Percentiles rank a stretch among this genome's conserved stretches.
phyloP scores from a whole-genome alignment of 1,284 basidiomycete species.

The Erythrobasidium hasegawianum region DNA sequence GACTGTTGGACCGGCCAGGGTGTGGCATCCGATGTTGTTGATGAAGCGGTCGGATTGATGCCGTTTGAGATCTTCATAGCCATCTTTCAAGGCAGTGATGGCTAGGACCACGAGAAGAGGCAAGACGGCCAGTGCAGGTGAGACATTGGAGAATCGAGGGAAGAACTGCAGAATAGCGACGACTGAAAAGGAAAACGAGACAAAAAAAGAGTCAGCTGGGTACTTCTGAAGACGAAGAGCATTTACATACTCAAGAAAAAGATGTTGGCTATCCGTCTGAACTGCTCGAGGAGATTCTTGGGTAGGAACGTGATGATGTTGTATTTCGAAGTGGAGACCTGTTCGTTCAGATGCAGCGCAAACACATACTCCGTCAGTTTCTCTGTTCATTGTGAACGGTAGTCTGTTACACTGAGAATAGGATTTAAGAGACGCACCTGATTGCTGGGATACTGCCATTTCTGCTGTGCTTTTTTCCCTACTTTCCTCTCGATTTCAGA shows the following conservation, averaged over 20 bases:
- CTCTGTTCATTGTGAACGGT: too few relatives aligned
- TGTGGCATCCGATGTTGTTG: conserved; percentile 64
- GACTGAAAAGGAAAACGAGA: too few relatives aligned
- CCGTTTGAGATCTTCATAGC: conserved; percentile 93
- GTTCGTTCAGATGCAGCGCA: too few relatives aligned
- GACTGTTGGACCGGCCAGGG: conserved; percentile 19
- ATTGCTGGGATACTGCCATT: conserved; percentile 34
- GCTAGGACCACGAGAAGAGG: conserved; percentile 81
- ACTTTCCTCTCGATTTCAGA: conserved; percentile 64
- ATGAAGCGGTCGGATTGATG: conserved; percentile 88
- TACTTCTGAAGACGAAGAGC: conserved; percentile 37
- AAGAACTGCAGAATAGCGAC: conserved; percentile 95
- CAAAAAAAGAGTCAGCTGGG: conserved; percentile 19
- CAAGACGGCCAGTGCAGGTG: conserved; percentile 84
- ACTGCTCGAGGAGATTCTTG: conserved; percentile 75
- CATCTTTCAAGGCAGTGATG: conserved; percentile 90
- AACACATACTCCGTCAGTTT: too few relatives aligned
- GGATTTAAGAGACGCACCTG: conserved; percentile 32
- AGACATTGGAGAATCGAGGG: conserved; percentile 85
- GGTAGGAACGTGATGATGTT: conserved; percentile 85
- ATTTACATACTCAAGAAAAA: conserved; percentile 44
- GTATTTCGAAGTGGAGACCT: conserved; percentile 91
- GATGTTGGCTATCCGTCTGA: conserved; percentile 75
- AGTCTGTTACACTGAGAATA: too few relatives aligned
- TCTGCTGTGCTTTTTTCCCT: conserved; percentile 52